Evolutionary conservation across 768 basidiomycete genomes (phyloP).

Genomic region (Boletus sensibilis): DNA sequence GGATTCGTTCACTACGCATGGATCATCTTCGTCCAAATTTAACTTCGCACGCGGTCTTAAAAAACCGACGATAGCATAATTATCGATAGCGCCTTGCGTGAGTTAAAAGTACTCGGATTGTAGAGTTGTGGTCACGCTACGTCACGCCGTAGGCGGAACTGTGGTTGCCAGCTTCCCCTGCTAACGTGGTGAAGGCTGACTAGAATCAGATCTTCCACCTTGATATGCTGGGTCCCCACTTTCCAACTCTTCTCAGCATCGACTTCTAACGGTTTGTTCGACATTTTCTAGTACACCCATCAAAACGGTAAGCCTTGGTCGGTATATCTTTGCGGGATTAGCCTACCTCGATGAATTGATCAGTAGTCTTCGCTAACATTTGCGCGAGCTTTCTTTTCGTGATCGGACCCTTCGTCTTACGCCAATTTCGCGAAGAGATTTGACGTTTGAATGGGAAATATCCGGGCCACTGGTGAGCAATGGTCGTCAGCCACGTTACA

Average conservation of each 20-base stretch:
- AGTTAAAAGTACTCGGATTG: not conserved
- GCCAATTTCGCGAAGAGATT: slow-evolving; percentile 73
- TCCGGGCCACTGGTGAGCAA: slow-evolving; percentile 63
- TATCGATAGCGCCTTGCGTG: not conserved
- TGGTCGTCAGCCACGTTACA: not conserved
- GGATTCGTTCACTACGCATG: not conserved
- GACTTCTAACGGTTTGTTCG: slow-evolving; percentile 49
- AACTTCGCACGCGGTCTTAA: too few relatives aligned
- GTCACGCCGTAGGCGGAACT: slow-evolving; percentile 46
- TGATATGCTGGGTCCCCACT: slow-evolving; percentile 54
- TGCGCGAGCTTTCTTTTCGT: slow-evolving; percentile 68
- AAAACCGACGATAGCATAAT: not conserved
- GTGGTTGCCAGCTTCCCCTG: slow-evolving; percentile 76
- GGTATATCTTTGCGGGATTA: not conserved
- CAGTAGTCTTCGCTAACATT: slow-evolving; percentile 65
- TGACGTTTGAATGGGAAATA: slow-evolving; percentile 70
- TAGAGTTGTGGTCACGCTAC: not conserved
- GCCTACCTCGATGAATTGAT: slow-evolving; percentile 60
- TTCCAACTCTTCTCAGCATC: slow-evolving; percentile 54
- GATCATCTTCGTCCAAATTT: not conserved
- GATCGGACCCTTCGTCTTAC: slow-evolving; percentile 69
- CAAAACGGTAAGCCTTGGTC: not conserved
- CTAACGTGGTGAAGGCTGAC: slow-evolving; percentile 79
- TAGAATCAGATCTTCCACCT: slow-evolving; percentile 61
- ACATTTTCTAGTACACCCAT: slow-evolving; percentile 46